These are phyloP conservation scores for Corynascus novoguineensis DNA, from an alignment of 495 filamentous ascomycete genomes.

Conservation along the genomic window DNA sequence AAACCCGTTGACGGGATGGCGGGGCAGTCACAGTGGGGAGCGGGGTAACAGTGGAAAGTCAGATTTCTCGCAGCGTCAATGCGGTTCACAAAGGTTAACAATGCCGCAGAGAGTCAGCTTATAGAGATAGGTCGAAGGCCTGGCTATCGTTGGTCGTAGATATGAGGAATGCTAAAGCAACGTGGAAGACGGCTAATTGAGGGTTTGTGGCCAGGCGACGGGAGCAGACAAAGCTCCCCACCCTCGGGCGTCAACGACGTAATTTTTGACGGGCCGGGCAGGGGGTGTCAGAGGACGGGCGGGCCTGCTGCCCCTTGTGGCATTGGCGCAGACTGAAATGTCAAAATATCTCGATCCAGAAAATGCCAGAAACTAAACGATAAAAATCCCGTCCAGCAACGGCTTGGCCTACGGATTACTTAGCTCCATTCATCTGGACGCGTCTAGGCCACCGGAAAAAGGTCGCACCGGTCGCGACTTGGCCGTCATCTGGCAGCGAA, in stretches of 20 bases:
- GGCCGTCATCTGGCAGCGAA: background rate
- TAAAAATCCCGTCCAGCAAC: constrained; percentile 24
- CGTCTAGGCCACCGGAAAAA: background rate
- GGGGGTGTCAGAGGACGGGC: constrained; percentile 22
- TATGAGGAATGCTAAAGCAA: background rate
- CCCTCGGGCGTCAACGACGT: constrained; percentile 23
- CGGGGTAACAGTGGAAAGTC: constrained; percentile 15
- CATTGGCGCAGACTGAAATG: too few relatives aligned
- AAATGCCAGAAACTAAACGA: constrained; percentile 18
- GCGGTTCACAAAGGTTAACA: too few relatives aligned
- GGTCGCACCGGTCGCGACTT: background rate
- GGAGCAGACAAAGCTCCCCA: background rate
- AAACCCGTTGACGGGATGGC: constrained; percentile 11
- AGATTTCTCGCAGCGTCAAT: background rate
- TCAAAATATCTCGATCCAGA: background rate
- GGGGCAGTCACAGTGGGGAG: constrained; percentile 22
- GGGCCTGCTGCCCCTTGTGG: constrained; percentile 15
- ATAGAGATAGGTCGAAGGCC: background rate
- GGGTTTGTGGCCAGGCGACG: background rate
- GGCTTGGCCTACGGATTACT: background rate
- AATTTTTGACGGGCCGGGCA: constrained; percentile 24
- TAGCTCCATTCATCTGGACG: background rate
- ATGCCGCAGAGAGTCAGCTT: too few relatives aligned
- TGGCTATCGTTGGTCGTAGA: background rate
- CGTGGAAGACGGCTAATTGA: too few relatives aligned